These are phyloP conservation scores for Aspergillus awamori DNA, from an alignment of 2,329 filamentous ascomycete genomes.

Conservation along the genomic window DNA sequence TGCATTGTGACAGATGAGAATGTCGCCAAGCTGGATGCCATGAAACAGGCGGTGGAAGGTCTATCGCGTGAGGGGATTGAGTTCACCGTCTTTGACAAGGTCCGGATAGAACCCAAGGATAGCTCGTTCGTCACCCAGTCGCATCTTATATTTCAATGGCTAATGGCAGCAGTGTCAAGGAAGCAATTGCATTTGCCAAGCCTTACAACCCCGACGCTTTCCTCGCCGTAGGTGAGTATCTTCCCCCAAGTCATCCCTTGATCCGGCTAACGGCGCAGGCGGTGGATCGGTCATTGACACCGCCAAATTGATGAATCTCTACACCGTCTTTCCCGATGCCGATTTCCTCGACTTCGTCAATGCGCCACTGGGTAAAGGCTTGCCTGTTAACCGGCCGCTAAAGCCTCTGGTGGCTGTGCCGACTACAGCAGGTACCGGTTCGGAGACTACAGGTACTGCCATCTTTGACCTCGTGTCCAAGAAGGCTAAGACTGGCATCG, in stretches of 20 bases:
- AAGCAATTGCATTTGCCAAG: slow-evolving; percentile 85
- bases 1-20: slow-evolving; percentile 89
- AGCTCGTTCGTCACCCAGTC: slow-evolving; percentile 63
- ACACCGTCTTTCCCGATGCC: slow-evolving; percentile 85
- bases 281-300: slow-evolving; percentile 97
- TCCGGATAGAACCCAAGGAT: slow-evolving; percentile 90
- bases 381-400: slow-evolving; percentile 70
- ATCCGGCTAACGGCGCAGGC: slow-evolving; percentile 35
- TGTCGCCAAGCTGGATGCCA: slow-evolving; percentile 79
- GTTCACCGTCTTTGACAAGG: slow-evolving; percentile 79
- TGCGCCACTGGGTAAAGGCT: slow-evolving; percentile 83
- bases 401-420: slow-evolving; percentile 80
- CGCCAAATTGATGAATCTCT: slow-evolving; percentile 97
- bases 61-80: slow-evolving; percentile 76
- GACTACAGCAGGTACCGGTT: slow-evolving; percentile 84
- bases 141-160: not conserved
- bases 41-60: slow-evolving; percentile 84
- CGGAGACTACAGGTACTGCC: slow-evolving; percentile 94
- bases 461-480: slow-evolving; percentile 94
- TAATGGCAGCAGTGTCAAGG: slow-evolving; percentile 65
- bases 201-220: slow-evolving; percentile 83
- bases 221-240: slow-evolving; percentile 72
- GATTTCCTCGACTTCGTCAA: slow-evolving; percentile 98
- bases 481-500: slow-evolving; percentile 92
- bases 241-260: not conserved